A percentile compares a stretch with the other conserved stretches of the same genome.
These are phyloP conservation scores for Colletotrichum lentis DNA, from an alignment of 2,329 filamentous ascomycete species.

Conservation along the genomic window DNA sequence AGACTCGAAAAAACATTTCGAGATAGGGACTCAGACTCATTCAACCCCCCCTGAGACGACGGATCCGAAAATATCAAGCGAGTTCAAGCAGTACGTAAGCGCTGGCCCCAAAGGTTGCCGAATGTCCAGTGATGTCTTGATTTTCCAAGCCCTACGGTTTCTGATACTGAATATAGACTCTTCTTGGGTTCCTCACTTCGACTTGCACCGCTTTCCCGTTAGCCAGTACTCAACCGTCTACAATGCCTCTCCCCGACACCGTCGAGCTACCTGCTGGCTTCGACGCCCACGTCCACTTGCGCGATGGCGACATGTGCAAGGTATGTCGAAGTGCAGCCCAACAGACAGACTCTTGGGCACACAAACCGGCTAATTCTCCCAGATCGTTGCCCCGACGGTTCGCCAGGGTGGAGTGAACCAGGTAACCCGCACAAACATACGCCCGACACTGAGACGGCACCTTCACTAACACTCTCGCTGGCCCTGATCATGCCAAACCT, in stretches of 20 bases:
- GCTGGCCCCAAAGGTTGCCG: neutral
- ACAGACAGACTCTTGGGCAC: too few species aligned
- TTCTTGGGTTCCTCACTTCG: neutral
- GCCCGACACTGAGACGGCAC: neutral
- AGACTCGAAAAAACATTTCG: constrained; percentile 36
- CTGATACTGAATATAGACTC: neutral
- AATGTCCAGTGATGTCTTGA: neutral
- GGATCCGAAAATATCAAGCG: neutral
- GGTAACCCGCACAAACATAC: neutral
- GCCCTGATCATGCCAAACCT: constrained; percentile 65
- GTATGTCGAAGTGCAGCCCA: neutral
- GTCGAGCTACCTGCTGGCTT: constrained; percentile 69
- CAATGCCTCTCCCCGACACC: constrained; percentile 34
- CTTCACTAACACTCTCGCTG: neutral
- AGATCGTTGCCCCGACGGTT: constrained; percentile 58
- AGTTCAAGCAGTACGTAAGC: neutral
- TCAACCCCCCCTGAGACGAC: constrained; percentile 7
- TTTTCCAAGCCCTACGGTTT: neutral
- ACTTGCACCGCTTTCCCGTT: neutral
- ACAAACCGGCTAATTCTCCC: neutral
- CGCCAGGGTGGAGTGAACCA: constrained; percentile 70
- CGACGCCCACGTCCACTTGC: constrained; percentile 76
- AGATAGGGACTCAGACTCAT: constrained; percentile 2
- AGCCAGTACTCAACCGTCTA: neutral
- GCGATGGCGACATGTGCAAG: constrained; percentile 70